Conservation (phyloP, 2,329 filamentous ascomycete genomes). For the Pseudogymnoascus sp. region DNA sequence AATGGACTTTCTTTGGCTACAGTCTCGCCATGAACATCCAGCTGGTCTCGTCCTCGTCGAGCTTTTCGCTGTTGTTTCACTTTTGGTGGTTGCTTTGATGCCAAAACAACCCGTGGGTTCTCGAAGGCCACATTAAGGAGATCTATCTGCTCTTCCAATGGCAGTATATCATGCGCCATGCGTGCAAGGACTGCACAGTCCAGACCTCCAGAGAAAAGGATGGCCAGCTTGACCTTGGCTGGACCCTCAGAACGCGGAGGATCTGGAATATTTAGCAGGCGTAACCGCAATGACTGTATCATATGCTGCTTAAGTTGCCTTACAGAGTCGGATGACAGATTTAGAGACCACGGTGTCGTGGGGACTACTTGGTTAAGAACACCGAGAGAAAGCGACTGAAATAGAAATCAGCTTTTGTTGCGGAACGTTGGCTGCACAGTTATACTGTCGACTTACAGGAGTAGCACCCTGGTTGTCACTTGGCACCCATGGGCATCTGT, state of each 20-base stretch:
- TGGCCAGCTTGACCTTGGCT: constrained; percentile 51
- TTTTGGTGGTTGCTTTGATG: constrained; percentile 35
- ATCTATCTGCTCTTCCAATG: constrained; percentile 62
- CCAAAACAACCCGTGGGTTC: constrained; percentile 67
- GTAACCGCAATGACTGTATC: constrained; percentile 50
- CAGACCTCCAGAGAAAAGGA: constrained; percentile 89
- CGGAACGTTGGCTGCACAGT: constrained; percentile 9
- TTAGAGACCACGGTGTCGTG: constrained; percentile 21
- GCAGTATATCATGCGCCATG: constrained; percentile 67
- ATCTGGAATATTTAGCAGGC: constrained; percentile 56
- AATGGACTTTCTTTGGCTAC: neutral
- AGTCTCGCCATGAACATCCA: neutral
- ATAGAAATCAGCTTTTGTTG: constrained; percentile 5
- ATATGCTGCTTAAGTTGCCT: constrained; percentile 45
- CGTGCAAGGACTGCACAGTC: constrained; percentile 86
- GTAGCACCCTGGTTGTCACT: constrained; percentile 1
- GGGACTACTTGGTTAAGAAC: constrained; percentile 32
- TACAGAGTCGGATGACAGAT: constrained; percentile 42
- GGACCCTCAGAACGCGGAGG: constrained; percentile 34
- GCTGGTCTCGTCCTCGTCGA: neutral
- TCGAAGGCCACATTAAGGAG: constrained; percentile 95
- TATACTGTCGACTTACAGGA: constrained; percentile 13
- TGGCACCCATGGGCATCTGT: constrained; percentile 9
- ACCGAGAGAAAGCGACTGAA: constrained; percentile 17
- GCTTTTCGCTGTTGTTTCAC: constrained; percentile 17